phyloP scores from a whole-genome alignment of 2,329 filamentous ascomycete genomes.

The Magnaporthiopsis poae region DNA sequence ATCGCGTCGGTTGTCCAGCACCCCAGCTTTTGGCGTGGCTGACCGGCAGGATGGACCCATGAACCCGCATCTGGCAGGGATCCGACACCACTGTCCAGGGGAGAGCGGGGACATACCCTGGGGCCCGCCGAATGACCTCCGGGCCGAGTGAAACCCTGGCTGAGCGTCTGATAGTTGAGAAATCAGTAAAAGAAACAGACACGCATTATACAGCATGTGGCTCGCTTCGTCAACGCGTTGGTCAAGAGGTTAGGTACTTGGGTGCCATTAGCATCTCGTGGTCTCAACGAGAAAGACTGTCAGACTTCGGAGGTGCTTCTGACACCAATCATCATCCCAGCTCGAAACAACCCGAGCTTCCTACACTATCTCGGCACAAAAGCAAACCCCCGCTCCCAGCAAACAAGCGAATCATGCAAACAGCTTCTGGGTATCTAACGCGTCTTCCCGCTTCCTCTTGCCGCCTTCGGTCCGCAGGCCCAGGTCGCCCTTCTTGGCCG shows the following conservation, averaged over 20 bases:
- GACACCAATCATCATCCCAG: neutral
- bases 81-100: neutral
- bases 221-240: no score
- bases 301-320: neutral
- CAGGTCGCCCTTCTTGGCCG: conserved; percentile 65
- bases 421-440: conserved; percentile 65
- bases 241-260: no score
- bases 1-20: neutral
- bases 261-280: no score
- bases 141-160: neutral
- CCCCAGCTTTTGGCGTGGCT: neutral
- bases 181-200: no score
- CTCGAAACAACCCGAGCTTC: neutral
- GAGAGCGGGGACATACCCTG: neutral
- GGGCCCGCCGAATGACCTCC: neutral
- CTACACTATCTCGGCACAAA: neutral
- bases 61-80: neutral
- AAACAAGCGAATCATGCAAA: conserved; percentile 49
- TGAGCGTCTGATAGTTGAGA: no score
- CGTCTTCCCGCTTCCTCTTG: conserved; percentile 52
- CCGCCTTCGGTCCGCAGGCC: conserved; percentile 62
- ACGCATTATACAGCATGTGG: no score
- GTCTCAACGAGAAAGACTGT: neutral
- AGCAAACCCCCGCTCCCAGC: no score
- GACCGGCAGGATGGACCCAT: neutral